Conservation (phyloP, 208 protist species). For the Wallacemonas rigidus region DNA sequence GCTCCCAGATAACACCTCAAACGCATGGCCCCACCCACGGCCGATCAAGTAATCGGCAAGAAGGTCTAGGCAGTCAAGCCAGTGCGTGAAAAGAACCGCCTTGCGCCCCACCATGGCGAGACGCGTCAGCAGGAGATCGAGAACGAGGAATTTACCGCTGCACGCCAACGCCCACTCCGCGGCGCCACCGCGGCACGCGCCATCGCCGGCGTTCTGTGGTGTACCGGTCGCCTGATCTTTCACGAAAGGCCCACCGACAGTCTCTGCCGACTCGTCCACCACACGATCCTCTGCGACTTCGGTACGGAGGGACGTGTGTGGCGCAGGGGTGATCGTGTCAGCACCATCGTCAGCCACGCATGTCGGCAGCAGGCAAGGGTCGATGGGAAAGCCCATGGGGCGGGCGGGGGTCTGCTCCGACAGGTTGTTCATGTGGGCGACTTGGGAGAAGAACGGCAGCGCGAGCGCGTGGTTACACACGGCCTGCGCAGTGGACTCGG, state of each 20-base stretch:
- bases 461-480: conserved; percentile 68
- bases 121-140: conserved; percentile 77
- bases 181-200: conserved; percentile 17
- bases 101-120: conserved; percentile 56
- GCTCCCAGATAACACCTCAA: conserved; percentile 69
- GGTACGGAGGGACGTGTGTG: no score
- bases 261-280: no score
- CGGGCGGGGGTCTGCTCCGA: conserved; percentile 3
- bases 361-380: neutral
- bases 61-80: conserved; percentile 95
- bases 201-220: no score
- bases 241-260: no score
- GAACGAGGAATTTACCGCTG: conserved; percentile 93
- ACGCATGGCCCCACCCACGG: conserved; percentile 36
- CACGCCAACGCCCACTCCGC: conserved; percentile 39
- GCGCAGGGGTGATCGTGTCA: no score
- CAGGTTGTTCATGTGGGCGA: conserved; percentile 18
- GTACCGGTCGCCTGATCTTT: no score
- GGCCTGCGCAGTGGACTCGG: conserved; percentile 49
- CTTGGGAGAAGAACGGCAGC: conserved; percentile 48
- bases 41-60: conserved; percentile 88
- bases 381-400: neutral
- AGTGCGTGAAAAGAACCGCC: conserved; percentile 98
- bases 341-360: no score
- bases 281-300: no score